Conservation (phyloP, 495 filamentous ascomycete genomes). For the Xylaria flabelliformis region DNA sequence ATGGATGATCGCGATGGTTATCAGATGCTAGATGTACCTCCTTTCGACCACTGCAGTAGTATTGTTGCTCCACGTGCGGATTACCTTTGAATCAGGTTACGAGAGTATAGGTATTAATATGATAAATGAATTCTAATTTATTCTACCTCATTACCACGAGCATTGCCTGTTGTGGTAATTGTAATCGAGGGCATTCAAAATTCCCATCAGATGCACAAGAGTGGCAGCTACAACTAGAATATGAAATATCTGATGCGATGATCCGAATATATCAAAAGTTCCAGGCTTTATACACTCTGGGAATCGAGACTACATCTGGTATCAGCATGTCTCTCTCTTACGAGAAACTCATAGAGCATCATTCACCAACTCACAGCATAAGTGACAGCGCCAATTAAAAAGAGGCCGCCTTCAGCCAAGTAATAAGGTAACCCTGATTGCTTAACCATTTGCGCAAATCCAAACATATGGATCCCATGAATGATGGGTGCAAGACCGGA, state of each 20-base stretch:
- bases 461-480: conserved; percentile 53
- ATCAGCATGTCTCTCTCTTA: conserved; percentile 22
- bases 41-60: not conserved
- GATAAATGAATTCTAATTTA: not conserved
- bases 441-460: conserved; percentile 46
- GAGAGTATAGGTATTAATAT: not conserved
- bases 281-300: conserved; percentile 49
- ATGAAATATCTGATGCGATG: conserved; percentile 71
- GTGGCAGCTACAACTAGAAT: conserved; percentile 67
- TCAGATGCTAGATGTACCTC: too few species aligned
- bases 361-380: conserved; percentile 50
- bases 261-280: conserved; percentile 66
- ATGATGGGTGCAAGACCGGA: conserved; percentile 56
- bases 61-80: not conserved
- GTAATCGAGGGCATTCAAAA: conserved; percentile 63
- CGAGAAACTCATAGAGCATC: not conserved
- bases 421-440: conserved; percentile 56
- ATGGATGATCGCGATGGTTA: too few species aligned
- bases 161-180: conserved; percentile 43
- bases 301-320: conserved; percentile 41
- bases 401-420: conserved; percentile 43
- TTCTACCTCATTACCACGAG: not conserved
- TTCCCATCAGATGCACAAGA: conserved; percentile 62
- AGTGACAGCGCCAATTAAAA: conserved; percentile 47
- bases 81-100: not conserved